Conservation (phyloP, 2,329 filamentous ascomycete species). For the Metarhizium anisopliae region DNA sequence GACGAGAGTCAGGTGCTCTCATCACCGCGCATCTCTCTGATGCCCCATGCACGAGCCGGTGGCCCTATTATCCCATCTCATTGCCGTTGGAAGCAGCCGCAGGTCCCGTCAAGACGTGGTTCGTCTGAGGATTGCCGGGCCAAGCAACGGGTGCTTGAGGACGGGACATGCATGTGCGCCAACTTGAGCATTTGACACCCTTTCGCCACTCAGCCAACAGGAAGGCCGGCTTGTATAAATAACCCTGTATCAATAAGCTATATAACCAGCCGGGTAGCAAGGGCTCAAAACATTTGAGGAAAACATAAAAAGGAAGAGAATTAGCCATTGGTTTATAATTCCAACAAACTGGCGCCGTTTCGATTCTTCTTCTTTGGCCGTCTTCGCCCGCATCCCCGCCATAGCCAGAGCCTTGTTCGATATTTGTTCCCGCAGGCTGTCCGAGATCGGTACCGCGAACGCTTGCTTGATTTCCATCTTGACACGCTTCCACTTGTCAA, state of each 20-base stretch:
- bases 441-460: constrained; percentile 54
- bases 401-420: constrained; percentile 45
- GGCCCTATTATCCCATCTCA: neutral
- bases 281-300: too few species aligned
- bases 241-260: neutral
- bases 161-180: constrained; percentile 1
- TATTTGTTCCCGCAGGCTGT: constrained; percentile 59
- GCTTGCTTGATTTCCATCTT: constrained; percentile 62
- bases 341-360: constrained; percentile 34
- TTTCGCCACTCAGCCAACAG: neutral
- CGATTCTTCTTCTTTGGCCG: constrained; percentile 27
- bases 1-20: constrained; percentile 2
- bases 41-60: neutral
- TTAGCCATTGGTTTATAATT: neutral
- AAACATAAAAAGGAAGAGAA: neutral
- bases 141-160: neutral
- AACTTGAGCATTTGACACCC: neutral
- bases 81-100: neutral
- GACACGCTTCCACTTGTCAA: constrained; percentile 65
- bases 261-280: neutral
- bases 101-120: constrained; percentile 15
- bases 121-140: constrained; percentile 10
- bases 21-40: neutral
- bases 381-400: constrained; percentile 27
- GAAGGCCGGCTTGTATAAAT: neutral